Conservation (phyloP, 192 early-diverging fungal species). For the Backusella australiensis region DNA sequence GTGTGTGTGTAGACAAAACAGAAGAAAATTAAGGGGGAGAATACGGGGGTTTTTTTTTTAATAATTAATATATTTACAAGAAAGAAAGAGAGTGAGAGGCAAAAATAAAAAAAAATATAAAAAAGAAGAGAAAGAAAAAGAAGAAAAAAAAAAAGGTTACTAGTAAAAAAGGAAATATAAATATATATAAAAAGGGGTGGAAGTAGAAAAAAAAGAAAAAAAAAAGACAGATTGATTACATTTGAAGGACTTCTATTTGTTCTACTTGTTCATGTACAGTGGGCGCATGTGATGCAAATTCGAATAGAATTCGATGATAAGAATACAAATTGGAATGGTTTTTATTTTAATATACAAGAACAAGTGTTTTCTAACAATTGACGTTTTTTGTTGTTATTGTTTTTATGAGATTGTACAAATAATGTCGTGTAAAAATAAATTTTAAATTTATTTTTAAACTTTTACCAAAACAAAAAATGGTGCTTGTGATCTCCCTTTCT, state of each 20-base stretch:
- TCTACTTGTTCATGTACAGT: no score
- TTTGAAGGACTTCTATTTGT: no score
- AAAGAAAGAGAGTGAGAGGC: background rate
- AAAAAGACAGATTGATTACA: no score
- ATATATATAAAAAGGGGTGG: background rate
- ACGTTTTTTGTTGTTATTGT: background rate
- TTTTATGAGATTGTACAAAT: background rate
- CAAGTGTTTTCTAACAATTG: background rate
- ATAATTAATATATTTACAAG: background rate
- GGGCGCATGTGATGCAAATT: no score
- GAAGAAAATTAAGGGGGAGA: background rate
- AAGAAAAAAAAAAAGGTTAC: background rate
- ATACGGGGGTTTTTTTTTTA: background rate
- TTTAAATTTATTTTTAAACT: background rate
- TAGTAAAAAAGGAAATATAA: background rate
- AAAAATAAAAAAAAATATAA: background rate
- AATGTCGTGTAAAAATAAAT: background rate
- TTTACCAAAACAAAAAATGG: background rate
- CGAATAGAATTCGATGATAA: no score
- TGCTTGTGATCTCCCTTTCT: background rate
- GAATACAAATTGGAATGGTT: no score
- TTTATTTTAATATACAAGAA: no score
- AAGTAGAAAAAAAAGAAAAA: background rate
- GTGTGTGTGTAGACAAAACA: background rate
- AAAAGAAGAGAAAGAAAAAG: background rate